Conservation (phyloP, 495 filamentous ascomycete species). For the Xylaria grammica region DNA sequence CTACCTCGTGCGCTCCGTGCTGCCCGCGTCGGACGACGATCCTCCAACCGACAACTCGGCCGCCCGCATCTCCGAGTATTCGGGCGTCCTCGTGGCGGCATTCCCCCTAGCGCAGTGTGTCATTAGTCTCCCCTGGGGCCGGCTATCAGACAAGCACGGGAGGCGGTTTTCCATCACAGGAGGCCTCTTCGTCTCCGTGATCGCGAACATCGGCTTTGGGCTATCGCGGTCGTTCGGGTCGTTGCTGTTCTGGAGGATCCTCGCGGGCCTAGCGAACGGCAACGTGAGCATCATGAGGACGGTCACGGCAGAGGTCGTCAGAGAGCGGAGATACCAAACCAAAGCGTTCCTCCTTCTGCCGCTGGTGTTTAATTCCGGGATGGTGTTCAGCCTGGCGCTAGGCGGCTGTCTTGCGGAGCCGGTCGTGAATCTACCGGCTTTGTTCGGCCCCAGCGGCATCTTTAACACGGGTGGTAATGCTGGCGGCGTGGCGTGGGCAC, state of each 20-base stretch:
- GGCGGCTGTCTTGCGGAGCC: constrained; percentile 79
- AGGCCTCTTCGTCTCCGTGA: constrained; percentile 70
- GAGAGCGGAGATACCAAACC: constrained; percentile 69
- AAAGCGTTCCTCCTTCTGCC: constrained; percentile 82
- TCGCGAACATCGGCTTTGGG: constrained; percentile 75
- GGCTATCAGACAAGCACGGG: constrained; percentile 68
- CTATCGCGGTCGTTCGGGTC: constrained; percentile 72
- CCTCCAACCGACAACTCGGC: constrained; percentile 36
- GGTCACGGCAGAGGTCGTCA: constrained; percentile 74
- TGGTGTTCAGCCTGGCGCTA: constrained; percentile 60
- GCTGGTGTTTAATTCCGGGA: constrained; percentile 77
- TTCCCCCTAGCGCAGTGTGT: constrained; percentile 76
- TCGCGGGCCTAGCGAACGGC: constrained; percentile 75
- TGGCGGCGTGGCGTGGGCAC: constrained; percentile 38
- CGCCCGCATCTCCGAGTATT: constrained; percentile 48
- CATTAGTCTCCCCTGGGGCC: constrained; percentile 78
- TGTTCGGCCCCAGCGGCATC: constrained; percentile 63
- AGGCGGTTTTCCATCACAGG: constrained; percentile 77
- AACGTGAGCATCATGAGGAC: constrained; percentile 84
- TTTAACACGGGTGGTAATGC: constrained; percentile 38
- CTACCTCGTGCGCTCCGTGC: constrained; percentile 60
- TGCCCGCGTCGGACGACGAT: constrained; percentile 26
- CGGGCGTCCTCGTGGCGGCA: constrained; percentile 74
- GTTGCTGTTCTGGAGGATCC: constrained; percentile 67
- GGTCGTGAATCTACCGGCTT: constrained; percentile 61